Conservation (phyloP, 805 yeast species). For the Saccharomycopsis fodiens region DNA sequence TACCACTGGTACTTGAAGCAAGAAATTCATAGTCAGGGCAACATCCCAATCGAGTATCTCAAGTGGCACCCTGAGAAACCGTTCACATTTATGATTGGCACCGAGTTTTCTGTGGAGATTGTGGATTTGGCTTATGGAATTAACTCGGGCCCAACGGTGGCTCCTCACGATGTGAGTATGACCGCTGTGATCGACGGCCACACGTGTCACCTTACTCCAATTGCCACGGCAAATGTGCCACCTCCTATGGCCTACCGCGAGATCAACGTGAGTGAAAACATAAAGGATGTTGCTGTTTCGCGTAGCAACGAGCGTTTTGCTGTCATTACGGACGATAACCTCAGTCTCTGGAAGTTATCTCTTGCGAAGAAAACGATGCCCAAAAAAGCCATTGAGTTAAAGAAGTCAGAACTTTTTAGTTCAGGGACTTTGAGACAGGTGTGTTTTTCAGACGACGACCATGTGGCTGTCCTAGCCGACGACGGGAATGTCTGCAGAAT, state of each 20-base stretch:
- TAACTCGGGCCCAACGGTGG: constrained; percentile 57
- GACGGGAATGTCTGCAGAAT: constrained; percentile 34
- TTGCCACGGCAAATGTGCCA: constrained; percentile 81
- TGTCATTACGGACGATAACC: constrained; percentile 24
- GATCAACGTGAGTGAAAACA: constrained; percentile 44
- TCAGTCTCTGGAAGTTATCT: constrained; percentile 10
- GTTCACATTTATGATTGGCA: constrained; percentile 60
- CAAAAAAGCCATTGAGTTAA: constrained; percentile 1
- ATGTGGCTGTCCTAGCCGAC: constrained; percentile 56
- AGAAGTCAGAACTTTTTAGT: not conserved
- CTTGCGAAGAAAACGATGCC: constrained; percentile 7
- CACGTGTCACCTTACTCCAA: constrained; percentile 67
- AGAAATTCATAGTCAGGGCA: constrained; percentile 36
- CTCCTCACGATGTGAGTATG: constrained; percentile 72
- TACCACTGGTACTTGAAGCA: constrained; percentile 95
- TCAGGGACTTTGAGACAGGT: constrained; percentile 42
- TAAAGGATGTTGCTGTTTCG: constrained; percentile 60
- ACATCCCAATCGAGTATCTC: constrained; percentile 32
- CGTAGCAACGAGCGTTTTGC: constrained; percentile 53
- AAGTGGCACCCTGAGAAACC: constrained; percentile 92
- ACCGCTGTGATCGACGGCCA: constrained; percentile 75
- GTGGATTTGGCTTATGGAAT: constrained; percentile 60
- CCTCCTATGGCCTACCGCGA: constrained; percentile 85
- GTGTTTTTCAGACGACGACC: constrained; percentile 43
- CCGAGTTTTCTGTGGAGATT: constrained; percentile 44